Conservation (phyloP, 2,329 filamentous ascomycete species). For the Fusarium multiceps region DNA sequence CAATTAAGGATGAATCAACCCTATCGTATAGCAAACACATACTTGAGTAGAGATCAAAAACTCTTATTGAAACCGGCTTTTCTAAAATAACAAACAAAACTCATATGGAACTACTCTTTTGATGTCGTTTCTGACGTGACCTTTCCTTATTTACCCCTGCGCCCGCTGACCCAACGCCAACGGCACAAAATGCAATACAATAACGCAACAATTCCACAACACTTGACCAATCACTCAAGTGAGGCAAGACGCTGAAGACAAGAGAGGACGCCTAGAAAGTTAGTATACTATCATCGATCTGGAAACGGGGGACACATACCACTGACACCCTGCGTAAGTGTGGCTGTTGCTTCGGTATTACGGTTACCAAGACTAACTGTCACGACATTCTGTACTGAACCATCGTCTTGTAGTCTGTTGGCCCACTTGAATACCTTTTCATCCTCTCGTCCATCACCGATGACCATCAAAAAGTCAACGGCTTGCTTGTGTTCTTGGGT, state of each 20-base stretch:
- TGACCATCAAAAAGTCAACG: conserved; percentile 88
- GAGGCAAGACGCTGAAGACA: conserved; percentile 57
- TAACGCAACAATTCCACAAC: conserved; percentile 37
- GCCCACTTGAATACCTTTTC: conserved; percentile 96
- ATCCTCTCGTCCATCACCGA: conserved; percentile 92
- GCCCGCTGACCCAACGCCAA: conserved; percentile 44
- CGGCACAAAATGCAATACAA: conserved; percentile 42
- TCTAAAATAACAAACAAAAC: neutral
- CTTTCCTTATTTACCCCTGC: conserved; percentile 31
- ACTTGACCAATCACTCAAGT: conserved; percentile 32
- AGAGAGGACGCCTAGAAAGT: conserved; percentile 54
- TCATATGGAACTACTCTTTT: conserved; percentile 30
- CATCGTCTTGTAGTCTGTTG: conserved; percentile 74
- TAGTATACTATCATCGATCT: neutral
- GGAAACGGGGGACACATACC: too few species aligned
- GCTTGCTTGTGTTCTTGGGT: conserved; percentile 51
- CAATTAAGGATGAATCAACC: neutral
- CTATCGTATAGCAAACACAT: neutral
- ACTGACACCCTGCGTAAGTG: conserved; percentile 90
- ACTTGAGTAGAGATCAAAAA: conserved; percentile 21
- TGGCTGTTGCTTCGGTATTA: conserved; percentile 88
- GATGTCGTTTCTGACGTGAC: conserved; percentile 15
- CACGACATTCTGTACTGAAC: conserved; percentile 74
- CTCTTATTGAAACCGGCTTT: conserved; percentile 3
- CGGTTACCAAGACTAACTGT: conserved; percentile 88